Evolutionary conservation across 2,329 filamentous ascomycete species (phyloP).

Genomic region (Cadophora sp.): DNA sequence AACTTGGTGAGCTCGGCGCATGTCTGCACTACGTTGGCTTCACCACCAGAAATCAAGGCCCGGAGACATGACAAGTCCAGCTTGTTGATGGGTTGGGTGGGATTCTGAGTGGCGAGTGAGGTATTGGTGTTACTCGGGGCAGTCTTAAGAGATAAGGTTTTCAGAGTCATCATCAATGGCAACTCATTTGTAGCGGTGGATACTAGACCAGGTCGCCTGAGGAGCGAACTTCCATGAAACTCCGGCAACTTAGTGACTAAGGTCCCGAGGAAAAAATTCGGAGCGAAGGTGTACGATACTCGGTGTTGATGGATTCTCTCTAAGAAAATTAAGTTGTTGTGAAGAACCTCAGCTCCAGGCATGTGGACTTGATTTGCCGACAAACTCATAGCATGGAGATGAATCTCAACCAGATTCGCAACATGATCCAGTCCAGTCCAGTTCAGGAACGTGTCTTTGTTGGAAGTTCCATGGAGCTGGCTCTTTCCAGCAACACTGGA

Average conservation of each 20-base stretch:
- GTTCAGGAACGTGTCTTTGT: slow-evolving; percentile 43
- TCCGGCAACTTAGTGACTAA: slow-evolving; percentile 24
- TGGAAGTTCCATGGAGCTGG: slow-evolving; percentile 11
- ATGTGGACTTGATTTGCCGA: slow-evolving; percentile 55
- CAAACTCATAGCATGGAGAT: slow-evolving; percentile 54
- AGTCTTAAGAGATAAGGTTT: not conserved
- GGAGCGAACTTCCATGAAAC: not conserved
- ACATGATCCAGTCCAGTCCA: slow-evolving; percentile 60
- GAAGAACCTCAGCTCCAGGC: slow-evolving; percentile 49
- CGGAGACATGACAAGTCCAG: slow-evolving; percentile 45
- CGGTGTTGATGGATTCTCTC: slow-evolving; percentile 50
- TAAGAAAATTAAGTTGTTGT: slow-evolving; percentile 50
- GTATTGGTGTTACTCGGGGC: too few species aligned
- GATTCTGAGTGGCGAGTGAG: not conserved
- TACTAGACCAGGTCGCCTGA: not conserved
- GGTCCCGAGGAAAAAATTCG: slow-evolving; percentile 50
- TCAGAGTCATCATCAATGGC: not conserved
- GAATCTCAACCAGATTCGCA: slow-evolving; percentile 57
- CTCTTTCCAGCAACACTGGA: slow-evolving; percentile 41
- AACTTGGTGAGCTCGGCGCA: slow-evolving; percentile 42
- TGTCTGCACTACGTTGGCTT: slow-evolving; percentile 51
- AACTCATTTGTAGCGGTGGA: not conserved
- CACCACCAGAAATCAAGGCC: slow-evolving; percentile 52
- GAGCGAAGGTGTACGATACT: slow-evolving; percentile 54
- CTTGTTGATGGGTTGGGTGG: not conserved